Percentiles rank a stretch among this genome's conserved stretches.
Conservation (phyloP, 116 monocot genomes). For the Thalassia testudinum region DNA sequence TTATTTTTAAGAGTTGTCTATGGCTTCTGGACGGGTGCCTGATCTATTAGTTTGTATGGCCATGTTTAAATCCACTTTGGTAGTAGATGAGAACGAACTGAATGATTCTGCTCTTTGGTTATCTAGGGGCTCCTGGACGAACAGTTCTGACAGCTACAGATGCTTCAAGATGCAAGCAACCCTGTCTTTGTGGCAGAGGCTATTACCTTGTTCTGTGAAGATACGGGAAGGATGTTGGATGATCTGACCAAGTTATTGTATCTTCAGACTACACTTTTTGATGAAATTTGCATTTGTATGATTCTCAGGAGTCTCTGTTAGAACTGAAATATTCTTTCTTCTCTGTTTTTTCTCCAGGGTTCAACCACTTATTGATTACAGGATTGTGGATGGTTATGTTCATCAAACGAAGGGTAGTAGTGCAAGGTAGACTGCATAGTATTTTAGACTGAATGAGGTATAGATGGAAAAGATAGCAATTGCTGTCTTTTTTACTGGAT, state of each 20-base stretch:
- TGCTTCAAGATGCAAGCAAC: constrained; percentile 28
- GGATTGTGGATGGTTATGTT: constrained; percentile 43
- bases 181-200: constrained; percentile 63
- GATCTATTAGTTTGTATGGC: no score
- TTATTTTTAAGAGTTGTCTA: no score
- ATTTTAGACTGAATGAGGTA: no score
- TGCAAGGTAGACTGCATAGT: constrained; percentile 54
- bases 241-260: constrained; percentile 36
- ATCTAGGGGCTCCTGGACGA: constrained; percentile 64
- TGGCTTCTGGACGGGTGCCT: no score
- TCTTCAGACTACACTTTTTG: neutral
- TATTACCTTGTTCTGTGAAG: constrained; percentile 57
- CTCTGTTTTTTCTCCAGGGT: constrained; percentile 35
- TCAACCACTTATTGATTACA: constrained; percentile 40
- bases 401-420: no score
- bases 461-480: no score
- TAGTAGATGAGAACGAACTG: no score
- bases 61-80: no score
- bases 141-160: constrained; percentile 58
- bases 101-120: no score
- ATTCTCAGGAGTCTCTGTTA: neutral
- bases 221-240: no score
- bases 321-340: neutral
- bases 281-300: neutral
- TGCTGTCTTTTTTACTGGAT: no score